These are phyloP conservation scores for Chaetomium strumarium DNA, from an alignment of 2,329 filamentous ascomycete species.

Conservation along the genomic window DNA sequence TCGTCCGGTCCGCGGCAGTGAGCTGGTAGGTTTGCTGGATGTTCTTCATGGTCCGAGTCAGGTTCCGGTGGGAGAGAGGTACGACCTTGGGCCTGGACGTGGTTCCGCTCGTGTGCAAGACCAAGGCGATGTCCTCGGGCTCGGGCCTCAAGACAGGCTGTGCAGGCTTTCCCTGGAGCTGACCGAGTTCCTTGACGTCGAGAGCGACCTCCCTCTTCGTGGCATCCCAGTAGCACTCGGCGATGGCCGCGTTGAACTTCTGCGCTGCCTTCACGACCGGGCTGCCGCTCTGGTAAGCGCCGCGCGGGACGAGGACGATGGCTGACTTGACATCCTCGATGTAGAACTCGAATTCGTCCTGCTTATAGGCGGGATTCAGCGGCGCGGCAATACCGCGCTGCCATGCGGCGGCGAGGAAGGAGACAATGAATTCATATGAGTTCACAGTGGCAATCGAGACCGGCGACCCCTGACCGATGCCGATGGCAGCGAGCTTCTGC, in stretches of 20 bases:
- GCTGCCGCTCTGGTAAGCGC: constrained; percentile 59
- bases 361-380: constrained; percentile 84
- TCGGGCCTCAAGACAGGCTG: constrained; percentile 45
- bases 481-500: constrained; percentile 67
- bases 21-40: constrained; percentile 73
- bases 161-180: constrained; percentile 44
- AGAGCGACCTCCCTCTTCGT: constrained; percentile 59
- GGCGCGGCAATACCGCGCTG: constrained; percentile 79
- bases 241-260: constrained; percentile 77
- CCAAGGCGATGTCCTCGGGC: constrained; percentile 74
- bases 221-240: constrained; percentile 77
- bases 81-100: constrained; percentile 83
- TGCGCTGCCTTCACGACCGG: constrained; percentile 70
- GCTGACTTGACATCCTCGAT: constrained; percentile 81
- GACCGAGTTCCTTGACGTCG: constrained; percentile 71
- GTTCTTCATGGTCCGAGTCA: constrained; percentile 78
- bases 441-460: constrained; percentile 81
- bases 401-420: constrained; percentile 80
- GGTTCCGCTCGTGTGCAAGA: constrained; percentile 79
- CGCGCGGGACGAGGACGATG: constrained; percentile 68
- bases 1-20: constrained; percentile 64
- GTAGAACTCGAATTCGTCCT: constrained; percentile 87
- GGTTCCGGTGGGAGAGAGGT: constrained; percentile 73
- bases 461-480: constrained; percentile 61
- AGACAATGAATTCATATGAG: constrained; percentile 81